Evolutionary conservation across 2,329 filamentous ascomycete genomes (phyloP), one percentile per base, ranked within the genome.

Genomic region (Colletotrichum spaethianum): DNA sequence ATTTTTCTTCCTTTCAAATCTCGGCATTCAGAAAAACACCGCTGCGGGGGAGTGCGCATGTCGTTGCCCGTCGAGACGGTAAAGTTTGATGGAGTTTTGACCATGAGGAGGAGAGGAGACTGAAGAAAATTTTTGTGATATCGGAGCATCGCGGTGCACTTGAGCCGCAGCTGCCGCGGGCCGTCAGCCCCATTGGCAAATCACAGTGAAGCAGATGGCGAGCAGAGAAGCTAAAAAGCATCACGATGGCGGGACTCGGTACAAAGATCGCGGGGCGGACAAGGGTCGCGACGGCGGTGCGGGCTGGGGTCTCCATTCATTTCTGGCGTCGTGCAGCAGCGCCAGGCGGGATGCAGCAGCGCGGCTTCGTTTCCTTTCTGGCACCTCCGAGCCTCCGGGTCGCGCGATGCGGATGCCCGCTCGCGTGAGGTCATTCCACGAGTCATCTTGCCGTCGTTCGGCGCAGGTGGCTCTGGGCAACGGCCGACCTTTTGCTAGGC

Each of bases 161-260:
- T 64, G 65, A 72, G 70, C 70, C 65, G 69, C 59, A 72, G 65
- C 59, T 69, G 59, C 69, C 65, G 69, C 69, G 53, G 59, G 46
- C 65, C 59, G 65, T 52, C 53, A 57, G 46, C 18, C 12, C 59
- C 65, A 72, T 72, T 69, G 70, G 38, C 65, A 60, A 70, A 72
- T 72, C 70, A 72, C 28, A 26, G 60, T 23, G 44, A 64, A 60
- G 65, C 65, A 53, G 59, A 63, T 56, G 69, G 52, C 52, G 57
- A 72, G 69, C 50, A 63, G 48, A 56, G 44, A 56, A 38, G 50
- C 64, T 48, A 69, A 59, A 53, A 55, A 55, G 33, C 33, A 59
- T 72, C 70, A 60, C 59, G 52, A 63, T 60, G 70, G 53, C 65
- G 33, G 70, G 65, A 63, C 59, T 61, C 59, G 65, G 65, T 63